Percentiles rank a stretch among this genome's conserved stretches.
Evolutionary conservation across 441 rosid species (phyloP).

Genomic region (Croton setiger): DNA sequence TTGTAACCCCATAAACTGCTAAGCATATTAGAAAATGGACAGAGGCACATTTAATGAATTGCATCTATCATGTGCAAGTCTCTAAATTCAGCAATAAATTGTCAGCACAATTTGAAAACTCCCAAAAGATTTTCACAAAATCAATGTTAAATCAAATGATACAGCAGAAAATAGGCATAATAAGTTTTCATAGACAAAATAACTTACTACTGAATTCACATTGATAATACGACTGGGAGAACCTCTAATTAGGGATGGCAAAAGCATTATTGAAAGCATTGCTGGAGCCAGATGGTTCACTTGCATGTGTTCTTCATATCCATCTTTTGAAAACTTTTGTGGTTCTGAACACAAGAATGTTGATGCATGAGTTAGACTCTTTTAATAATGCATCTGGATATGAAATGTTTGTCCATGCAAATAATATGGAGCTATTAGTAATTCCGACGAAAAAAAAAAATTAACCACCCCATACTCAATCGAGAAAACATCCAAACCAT

Average conservation of each 20-base stretch:
- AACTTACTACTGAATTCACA: conserved; percentile 95
- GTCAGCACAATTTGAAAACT: background rate
- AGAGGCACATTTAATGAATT: background rate
- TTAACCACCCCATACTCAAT: background rate
- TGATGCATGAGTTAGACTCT: conserved; percentile 17
- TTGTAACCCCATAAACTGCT: background rate
- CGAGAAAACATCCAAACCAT: background rate
- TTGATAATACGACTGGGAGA: conserved; percentile 93
- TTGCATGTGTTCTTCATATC: conserved; percentile 95
- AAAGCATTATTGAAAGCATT: conserved; percentile 74
- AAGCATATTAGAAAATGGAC: background rate
- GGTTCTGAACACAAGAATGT: conserved; percentile 50
- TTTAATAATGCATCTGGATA: conserved; percentile 1
- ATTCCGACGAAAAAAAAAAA: background rate
- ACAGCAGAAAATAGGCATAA: background rate
- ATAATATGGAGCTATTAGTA: no score
- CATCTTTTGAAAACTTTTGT: conserved; percentile 87
- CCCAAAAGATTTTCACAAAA: background rate
- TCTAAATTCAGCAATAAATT: background rate
- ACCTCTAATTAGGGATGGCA: conserved; percentile 91
- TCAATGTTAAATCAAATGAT: background rate
- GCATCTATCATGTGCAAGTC: conserved; percentile 2
- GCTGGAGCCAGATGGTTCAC: conserved; percentile 98
- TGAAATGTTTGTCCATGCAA: conserved; percentile 1
- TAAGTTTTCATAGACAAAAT: conserved; percentile 4